A percentile compares a stretch with the other conserved stretches of the same genome.
Evolutionary conservation across 345 rosid genomes (phyloP).

Genomic region (Nasturtium officinale): DNA sequence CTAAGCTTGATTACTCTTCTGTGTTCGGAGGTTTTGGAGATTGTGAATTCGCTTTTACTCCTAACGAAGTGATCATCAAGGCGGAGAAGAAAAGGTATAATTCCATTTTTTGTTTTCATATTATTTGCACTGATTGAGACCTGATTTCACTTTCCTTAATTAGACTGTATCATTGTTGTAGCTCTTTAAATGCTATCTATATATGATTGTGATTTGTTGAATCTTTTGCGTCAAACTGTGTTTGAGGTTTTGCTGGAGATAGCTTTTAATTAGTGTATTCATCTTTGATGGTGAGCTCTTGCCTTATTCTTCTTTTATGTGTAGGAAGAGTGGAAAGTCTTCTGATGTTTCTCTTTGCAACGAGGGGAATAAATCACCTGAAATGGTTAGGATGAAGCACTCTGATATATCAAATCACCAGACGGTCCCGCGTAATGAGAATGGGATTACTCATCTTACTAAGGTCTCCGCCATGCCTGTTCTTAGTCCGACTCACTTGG

Average conservation of each 20-base stretch:
- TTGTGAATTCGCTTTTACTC: slow-evolving; percentile 55
- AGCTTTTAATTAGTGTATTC: not conserved
- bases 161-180: slow-evolving; percentile 1
- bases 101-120: not conserved
- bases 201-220: slow-evolving; percentile 7
- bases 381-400: slow-evolving; percentile 55
- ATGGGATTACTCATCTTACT: slow-evolving; percentile 47
- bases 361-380: slow-evolving; percentile 43
- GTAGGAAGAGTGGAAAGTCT: slow-evolving; percentile 37
- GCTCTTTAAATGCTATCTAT: not conserved
- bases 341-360: slow-evolving; percentile 31
- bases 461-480: slow-evolving; percentile 43
- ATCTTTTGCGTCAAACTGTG: slow-evolving; percentile 8
- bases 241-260: not conserved
- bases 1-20: slow-evolving; percentile 70
- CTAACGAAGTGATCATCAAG: slow-evolving; percentile 56
- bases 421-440: slow-evolving; percentile 46
- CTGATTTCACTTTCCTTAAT: not conserved
- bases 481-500: slow-evolving; percentile 12
- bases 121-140: not conserved
- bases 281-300: slow-evolving; percentile 26
- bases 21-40: slow-evolving; percentile 72
- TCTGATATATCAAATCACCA: slow-evolving; percentile 55
- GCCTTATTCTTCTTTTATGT: slow-evolving; percentile 12
- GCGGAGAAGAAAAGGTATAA: slow-evolving; percentile 44